Evolutionary conservation across 768 basidiomycete species (phyloP).

Genomic region (Termitomyces sp.): DNA sequence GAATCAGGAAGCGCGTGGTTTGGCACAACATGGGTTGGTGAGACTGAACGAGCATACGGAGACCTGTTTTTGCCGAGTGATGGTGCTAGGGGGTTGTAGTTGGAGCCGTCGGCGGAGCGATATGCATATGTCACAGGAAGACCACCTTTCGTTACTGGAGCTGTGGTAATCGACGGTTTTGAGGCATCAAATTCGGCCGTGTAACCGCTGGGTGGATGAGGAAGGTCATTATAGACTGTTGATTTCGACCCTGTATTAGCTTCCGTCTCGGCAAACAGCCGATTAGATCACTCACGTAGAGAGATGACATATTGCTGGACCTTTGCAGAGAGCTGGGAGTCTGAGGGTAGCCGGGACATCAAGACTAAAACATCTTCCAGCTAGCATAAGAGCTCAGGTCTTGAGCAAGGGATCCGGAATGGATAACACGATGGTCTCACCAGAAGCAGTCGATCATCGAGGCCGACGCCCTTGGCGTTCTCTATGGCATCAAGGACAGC

Average conservation of each 20-base stretch:
- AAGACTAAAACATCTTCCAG: constrained; percentile 60
- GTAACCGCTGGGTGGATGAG: constrained; percentile 67
- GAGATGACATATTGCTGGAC: constrained; percentile 53
- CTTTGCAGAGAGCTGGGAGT: constrained; percentile 28
- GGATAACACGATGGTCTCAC: constrained; percentile 32
- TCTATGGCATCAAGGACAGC: constrained; percentile 48
- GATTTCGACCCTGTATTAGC: constrained; percentile 1
- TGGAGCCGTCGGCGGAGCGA: constrained; percentile 59
- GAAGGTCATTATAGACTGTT: constrained; percentile 75
- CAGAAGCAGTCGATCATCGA: constrained; percentile 63
- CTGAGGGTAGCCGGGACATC: constrained; percentile 50
- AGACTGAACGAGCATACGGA: constrained; percentile 70
- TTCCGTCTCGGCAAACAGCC: constrained; percentile 14
- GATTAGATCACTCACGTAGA: constrained; percentile 44
- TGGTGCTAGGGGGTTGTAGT: constrained; percentile 56
- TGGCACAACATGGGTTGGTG: constrained; percentile 43
- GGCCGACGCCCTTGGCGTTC: constrained; percentile 34
- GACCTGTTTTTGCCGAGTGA: constrained; percentile 57
- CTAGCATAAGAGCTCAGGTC: constrained; percentile 32
- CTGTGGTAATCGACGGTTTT: neutral
- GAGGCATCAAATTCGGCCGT: constrained; percentile 24
- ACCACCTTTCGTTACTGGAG: constrained; percentile 6
- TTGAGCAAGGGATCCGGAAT: neutral
- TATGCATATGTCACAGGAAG: constrained; percentile 43
- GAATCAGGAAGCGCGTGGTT: constrained; percentile 58